Conservation (phyloP, 208 protist species). For the Wallacemonas sp. region DNA sequence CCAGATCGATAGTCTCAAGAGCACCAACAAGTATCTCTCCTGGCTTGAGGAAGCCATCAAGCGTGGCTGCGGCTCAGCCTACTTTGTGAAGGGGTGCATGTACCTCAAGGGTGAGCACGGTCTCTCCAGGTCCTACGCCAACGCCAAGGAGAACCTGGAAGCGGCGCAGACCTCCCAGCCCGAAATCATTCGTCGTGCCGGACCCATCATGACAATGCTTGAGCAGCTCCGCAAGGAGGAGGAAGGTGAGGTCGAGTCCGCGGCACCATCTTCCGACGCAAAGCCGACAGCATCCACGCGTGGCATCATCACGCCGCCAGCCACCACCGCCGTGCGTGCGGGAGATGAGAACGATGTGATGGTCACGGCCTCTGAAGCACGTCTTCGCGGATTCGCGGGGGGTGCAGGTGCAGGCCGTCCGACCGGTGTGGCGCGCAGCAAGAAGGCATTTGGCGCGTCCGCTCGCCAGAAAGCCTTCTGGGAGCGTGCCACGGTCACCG, state of each 20-base stretch:
- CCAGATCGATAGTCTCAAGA: constrained; percentile 62
- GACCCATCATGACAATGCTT: constrained; percentile 60
- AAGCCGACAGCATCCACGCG: constrained; percentile 1
- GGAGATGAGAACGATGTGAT: constrained; percentile 26
- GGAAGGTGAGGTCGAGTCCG: constrained; percentile 20
- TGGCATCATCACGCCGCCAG: constrained; percentile 7
- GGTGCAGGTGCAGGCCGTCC: constrained; percentile 14
- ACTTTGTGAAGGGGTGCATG: constrained; percentile 87
- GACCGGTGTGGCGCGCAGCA: constrained; percentile 24
- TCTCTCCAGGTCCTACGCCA: constrained; percentile 59
- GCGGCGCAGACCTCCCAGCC: constrained; percentile 51
- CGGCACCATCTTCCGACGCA: background rate
- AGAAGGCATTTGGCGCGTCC: constrained; percentile 31
- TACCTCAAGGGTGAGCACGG: constrained; percentile 86
- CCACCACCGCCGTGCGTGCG: constrained; percentile 6
- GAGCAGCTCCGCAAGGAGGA: constrained; percentile 70
- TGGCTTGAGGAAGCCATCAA: constrained; percentile 85
- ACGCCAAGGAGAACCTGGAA: constrained; percentile 79
- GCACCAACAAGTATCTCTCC: constrained; percentile 72
- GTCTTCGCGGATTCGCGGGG: constrained; percentile 52
- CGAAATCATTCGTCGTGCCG: constrained; percentile 66
- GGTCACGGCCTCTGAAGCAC: constrained; percentile 51
- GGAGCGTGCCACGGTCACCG: constrained; percentile 62
- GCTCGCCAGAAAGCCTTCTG: constrained; percentile 64
- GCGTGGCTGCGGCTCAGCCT: constrained; percentile 82